Percentiles rank a stretch among this genome's conserved stretches.
Evolutionary conservation across 169 alveolate genomes (phyloP).

Genomic region (Sarcocystis neurona): DNA sequence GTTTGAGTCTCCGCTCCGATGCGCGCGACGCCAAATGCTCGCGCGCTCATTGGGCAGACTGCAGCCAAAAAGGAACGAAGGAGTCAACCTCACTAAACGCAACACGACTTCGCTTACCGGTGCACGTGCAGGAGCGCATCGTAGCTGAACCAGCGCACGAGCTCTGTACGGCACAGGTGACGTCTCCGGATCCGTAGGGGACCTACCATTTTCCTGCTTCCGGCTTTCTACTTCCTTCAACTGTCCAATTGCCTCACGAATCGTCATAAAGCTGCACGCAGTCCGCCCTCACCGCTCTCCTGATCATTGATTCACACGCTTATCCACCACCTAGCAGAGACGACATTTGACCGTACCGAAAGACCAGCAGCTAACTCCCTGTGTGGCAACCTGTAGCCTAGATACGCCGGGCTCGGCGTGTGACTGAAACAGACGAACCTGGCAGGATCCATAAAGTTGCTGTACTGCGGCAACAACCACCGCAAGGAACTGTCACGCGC

Average conservation of each 20-base stretch:
- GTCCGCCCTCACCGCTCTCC: neutral
- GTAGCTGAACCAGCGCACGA: no score
- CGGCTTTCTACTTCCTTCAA: slow-evolving; percentile 55
- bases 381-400: no score
- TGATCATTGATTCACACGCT: neutral
- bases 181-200: no score
- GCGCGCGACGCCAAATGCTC: slow-evolving; percentile 68
- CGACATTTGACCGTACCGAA: no score
- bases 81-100: no score
- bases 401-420: neutral
- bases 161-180: no score
- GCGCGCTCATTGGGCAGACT: slow-evolving; percentile 1
- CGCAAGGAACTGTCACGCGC: neutral
- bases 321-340: no score
- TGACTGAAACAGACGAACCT: neutral
- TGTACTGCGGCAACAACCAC: neutral
- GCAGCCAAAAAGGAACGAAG: no score
- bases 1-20: slow-evolving; percentile 61
- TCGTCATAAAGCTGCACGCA: slow-evolving; percentile 66
- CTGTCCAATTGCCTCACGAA: slow-evolving; percentile 58
- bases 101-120: no score
- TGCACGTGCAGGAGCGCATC: no score
- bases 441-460: neutral
- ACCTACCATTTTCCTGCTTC: slow-evolving; percentile 32
- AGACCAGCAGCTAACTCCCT: no score